phyloP scores from a whole-genome alignment of 2,329 filamentous ascomycete species.

The Xylariaceae sp. region DNA sequence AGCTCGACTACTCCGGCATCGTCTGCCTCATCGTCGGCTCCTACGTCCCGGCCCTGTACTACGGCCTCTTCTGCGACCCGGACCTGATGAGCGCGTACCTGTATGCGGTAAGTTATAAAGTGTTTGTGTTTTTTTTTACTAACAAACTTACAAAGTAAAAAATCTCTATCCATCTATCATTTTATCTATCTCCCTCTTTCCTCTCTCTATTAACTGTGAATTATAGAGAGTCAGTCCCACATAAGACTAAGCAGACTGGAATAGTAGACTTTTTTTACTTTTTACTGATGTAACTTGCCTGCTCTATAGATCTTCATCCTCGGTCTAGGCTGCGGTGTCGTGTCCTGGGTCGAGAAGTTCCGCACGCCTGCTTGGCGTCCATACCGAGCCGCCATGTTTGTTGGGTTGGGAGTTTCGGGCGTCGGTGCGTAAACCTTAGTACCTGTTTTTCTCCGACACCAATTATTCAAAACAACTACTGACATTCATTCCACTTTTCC shows the following conservation, averaged over 20 bases:
- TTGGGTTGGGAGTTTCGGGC: conserved; percentile 77
- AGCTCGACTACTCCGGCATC: conserved; percentile 92
- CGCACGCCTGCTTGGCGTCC: conserved; percentile 78
- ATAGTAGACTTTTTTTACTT: conserved; percentile 1
- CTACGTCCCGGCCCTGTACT: conserved; percentile 83
- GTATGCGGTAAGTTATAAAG: conserved; percentile 54
- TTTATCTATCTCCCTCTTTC: too few species aligned
- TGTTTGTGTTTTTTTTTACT: too few species aligned
- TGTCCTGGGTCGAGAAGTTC: conserved; percentile 77
- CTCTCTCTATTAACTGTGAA: too few species aligned
- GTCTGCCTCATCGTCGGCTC: conserved; percentile 86
- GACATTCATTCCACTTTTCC: neutral
- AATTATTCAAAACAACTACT: neutral
- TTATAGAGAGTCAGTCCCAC: too few species aligned
- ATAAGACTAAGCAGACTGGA: neutral
- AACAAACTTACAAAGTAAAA: too few species aligned
- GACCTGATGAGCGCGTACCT: conserved; percentile 66
- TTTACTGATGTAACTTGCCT: conserved; percentile 3
- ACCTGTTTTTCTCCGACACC: neutral
- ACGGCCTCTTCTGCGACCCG: conserved; percentile 71
- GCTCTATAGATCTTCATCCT: conserved; percentile 67
- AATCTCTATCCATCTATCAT: too few species aligned
- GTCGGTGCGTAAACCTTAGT: conserved; percentile 33
- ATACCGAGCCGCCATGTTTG: conserved; percentile 84
- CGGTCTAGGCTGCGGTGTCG: conserved; percentile 67